phyloP scores from a whole-genome alignment of 306 rosid genomes.

The Cicer pinnatifidum region DNA sequence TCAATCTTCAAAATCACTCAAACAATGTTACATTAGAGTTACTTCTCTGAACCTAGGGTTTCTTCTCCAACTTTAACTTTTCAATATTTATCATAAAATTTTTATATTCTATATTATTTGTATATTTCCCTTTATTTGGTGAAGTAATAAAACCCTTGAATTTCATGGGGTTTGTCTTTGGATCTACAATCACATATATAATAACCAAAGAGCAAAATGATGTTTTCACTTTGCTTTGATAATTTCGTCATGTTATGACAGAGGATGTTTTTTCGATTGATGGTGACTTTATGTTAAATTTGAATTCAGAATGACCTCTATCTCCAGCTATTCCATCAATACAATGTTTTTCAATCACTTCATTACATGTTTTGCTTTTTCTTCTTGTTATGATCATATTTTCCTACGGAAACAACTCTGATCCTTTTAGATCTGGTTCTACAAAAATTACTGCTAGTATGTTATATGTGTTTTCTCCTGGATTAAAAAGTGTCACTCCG shows the following conservation, averaged over 20 bases:
- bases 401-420: conserved; percentile 13
- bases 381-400: background rate
- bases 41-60: conserved; percentile 45
- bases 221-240: conserved; percentile 15
- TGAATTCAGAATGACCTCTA: conserved; percentile 23
- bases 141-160: conserved; percentile 30
- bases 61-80: conserved; percentile 29
- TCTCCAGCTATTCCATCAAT: conserved; percentile 3
- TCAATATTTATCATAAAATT: background rate
- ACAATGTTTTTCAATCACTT: conserved; percentile 44
- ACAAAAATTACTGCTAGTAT: background rate
- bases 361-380: background rate
- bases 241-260: background rate
- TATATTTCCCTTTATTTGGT: conserved; percentile 8
- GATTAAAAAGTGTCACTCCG: conserved; percentile 13
- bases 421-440: conserved; percentile 46
- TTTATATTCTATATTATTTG: background rate
- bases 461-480: conserved; percentile 33
- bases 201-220: conserved; percentile 42
- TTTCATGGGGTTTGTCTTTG: conserved; percentile 24
- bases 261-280: conserved; percentile 19
- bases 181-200: conserved; percentile 24
- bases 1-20: conserved; percentile 33
- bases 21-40: background rate
- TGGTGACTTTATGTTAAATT: conserved; percentile 38